Conservation (phyloP, 2,329 filamentous ascomycete genomes). For the Parascedosporium putredinis region DNA sequence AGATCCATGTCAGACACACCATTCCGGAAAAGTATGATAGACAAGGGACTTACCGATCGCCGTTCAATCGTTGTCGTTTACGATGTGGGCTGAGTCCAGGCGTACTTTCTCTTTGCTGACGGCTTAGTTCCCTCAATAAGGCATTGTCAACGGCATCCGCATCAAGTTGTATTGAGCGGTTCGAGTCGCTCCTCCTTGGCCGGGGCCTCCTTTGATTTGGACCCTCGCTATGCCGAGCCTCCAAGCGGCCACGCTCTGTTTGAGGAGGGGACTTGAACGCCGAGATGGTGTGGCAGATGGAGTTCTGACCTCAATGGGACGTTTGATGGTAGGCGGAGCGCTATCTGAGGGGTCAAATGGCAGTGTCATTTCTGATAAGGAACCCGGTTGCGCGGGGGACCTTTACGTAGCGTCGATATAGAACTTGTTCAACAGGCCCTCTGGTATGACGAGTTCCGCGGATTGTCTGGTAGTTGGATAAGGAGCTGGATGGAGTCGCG, state of each 20-base stretch:
- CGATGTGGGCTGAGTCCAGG: constrained; percentile 44
- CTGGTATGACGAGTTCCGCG: too few relatives aligned
- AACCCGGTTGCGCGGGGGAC: background rate
- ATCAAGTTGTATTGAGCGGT: constrained; percentile 31
- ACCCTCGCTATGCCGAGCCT: constrained; percentile 29
- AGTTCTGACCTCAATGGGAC: constrained; percentile 17
- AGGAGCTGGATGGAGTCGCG: too few relatives aligned
- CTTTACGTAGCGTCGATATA: background rate
- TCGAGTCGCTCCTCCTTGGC: constrained; percentile 4
- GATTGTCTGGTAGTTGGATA: too few relatives aligned
- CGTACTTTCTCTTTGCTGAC: constrained; percentile 40
- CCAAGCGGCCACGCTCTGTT: constrained; percentile 31
- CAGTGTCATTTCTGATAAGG: constrained; percentile 21
- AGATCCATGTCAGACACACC: background rate
- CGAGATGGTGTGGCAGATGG: constrained; percentile 24
- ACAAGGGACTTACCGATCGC: constrained; percentile 40
- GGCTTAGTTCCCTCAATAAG: constrained; percentile 39
- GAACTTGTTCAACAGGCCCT: too few relatives aligned
- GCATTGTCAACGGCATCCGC: constrained; percentile 39
- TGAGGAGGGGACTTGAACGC: constrained; percentile 33
- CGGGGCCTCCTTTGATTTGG: constrained; percentile 17
- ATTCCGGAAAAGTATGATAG: background rate
- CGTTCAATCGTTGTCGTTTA: constrained; percentile 50
- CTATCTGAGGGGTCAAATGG: constrained; percentile 18
- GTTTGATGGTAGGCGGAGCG: constrained; percentile 8